Base-by-base conservation (phyloP, 805 yeast genomes). In the Jamesozyma lodderae region DNA sequence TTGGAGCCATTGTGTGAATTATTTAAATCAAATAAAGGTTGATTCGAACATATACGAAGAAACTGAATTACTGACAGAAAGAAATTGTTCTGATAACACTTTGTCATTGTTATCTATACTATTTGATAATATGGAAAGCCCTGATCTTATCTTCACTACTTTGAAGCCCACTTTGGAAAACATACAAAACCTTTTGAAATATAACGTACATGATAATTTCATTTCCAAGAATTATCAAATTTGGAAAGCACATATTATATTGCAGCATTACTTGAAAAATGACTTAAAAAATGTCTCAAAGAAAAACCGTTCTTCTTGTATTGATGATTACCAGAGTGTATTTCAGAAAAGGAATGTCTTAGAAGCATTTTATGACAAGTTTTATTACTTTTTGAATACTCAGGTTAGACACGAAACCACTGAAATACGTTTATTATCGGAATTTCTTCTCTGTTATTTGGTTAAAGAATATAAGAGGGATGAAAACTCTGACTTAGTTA, bases 61-160 rank as follows among this genome's bases (percentile, higher is more conserved):
- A 10, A 11, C 21, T 13, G 55, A 46, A 19, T 22, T 51, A 4
- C 23, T 55, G 27, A 36, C 31, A 3, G 34, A 32, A 10, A 34
- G 28, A 4, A 10, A 21, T 13, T 41, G 39, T 30, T 35, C 33
- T 6, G 13, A 27, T 10, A 37, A 46, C 10, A 37, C 44, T 10
- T 6, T 49, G 6, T 15, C 35, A 3, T 35, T 51, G 7, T 30
- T 54, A 10, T 55, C 58, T 4, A 27, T 45, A 17, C 34, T 55
- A 10, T 45, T 47, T 29, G 35, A 36, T 19, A 34, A 39, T 33
- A 38, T 44, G 15, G 20, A 36, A n/a, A 31, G 32, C n/a, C 51
- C 51, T 1, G 32, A 17, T 4, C 24, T 23, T 3, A 23, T 33
- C 33, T 27, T 31, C 6, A 4, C 39, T 4, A n/a, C 11, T 19